Evolutionary conservation across 257 asterid genomes (phyloP).

Genomic region (Solanum peruvianum): DNA sequence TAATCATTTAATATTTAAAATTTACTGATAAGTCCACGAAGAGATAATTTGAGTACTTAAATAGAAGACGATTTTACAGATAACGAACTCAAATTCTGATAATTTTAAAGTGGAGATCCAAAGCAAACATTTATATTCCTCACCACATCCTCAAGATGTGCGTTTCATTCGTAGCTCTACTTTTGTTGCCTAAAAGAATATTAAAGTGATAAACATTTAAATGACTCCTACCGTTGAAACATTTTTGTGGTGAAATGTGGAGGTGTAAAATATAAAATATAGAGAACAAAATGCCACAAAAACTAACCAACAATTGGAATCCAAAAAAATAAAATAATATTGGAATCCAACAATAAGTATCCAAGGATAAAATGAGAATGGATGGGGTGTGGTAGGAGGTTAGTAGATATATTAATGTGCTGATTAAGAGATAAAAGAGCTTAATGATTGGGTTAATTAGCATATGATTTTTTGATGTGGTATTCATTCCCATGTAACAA

Average conservation of each 20-base stretch:
- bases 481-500: background rate
- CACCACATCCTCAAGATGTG: background rate
- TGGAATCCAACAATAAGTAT: background rate
- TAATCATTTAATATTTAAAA: background rate
- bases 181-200: background rate
- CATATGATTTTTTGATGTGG: background rate
- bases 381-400: no score
- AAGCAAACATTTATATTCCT: background rate
- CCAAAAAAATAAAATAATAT: background rate
- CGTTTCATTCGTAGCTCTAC: background rate
- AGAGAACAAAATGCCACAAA: background rate
- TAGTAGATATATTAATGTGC: background rate
- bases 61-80: background rate
- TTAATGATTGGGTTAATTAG: background rate
- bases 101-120: background rate
- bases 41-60: background rate
- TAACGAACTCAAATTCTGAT: background rate
- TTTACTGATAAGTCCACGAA: background rate
- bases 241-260: background rate
- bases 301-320: background rate
- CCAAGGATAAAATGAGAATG: background rate
- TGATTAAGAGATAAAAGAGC: background rate
- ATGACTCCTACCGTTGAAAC: background rate
- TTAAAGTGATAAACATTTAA: background rate
- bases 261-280: background rate